Evolutionary conservation across 768 basidiomycete genomes (phyloP), one percentile per base, ranked within the genome.

Genomic region (Panaeolus papilionaceus): DNA sequence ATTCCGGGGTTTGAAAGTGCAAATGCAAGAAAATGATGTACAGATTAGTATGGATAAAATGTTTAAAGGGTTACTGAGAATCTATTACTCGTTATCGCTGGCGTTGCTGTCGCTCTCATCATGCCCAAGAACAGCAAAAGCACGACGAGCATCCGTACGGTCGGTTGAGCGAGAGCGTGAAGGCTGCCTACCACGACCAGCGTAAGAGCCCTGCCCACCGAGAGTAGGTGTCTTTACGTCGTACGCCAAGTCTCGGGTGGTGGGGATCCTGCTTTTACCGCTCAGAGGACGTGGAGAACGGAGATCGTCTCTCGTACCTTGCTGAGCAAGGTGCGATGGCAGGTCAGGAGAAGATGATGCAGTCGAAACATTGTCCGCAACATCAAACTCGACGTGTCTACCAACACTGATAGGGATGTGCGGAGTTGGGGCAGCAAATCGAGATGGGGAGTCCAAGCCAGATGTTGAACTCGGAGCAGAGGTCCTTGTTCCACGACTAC

Each of bases 101-200:
- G 92, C 84, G 73, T 90, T 91, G 75, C 92, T 93, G 71, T 95
- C 94, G 65, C 92, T 94, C 77, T 95, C 94, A 74, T 95, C 94
- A 45, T 93, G 91, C 0, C 94, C 94, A 88, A 89, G 93, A 11
- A 93, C 92, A 20, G 94, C 94, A 73, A 95, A 95, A 8, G 92
- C 90, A 40, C 87, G 82, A 58, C 76, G 84, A 38, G 80, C 80
- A 63, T 58, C 54, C 16, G 73, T 73, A 51, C 78, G 74, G 33
- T 85, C 86, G n/a, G 71, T 72, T 16, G 82, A 82, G 64, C 77
- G 76, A 18, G 78, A 77, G 39, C 81, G 78, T 49, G 76, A 72
- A 70, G 80, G 79, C 4, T 76, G 76, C 47, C 78, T 75, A 9
- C 76, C 72, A 10, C 79, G 78, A 28, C 76, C 74, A 62, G 44